Percentiles rank a stretch among this genome's conserved stretches.
Conservation (phyloP, 495 filamentous ascomycete species). For the Polyplosphaeria fusca region DNA sequence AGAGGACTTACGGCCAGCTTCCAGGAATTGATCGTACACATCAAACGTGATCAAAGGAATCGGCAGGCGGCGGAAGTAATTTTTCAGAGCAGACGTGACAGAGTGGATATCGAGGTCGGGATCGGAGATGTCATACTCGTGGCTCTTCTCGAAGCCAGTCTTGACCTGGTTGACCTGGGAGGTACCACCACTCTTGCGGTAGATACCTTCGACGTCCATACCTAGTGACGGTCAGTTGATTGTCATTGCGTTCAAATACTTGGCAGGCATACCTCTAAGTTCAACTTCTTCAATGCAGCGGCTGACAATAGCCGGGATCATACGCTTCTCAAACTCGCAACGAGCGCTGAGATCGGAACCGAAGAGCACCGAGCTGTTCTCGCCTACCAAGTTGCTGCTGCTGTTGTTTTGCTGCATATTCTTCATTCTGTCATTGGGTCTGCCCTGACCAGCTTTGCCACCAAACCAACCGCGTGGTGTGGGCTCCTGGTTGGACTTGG, state of each 20-base stretch:
- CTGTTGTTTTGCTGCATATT: conserved; percentile 25
- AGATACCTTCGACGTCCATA: conserved; percentile 98
- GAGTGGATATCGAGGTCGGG: conserved; percentile 92
- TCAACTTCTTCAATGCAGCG: conserved; percentile 98
- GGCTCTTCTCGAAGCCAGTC: conserved; percentile 81
- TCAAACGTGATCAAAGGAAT: conserved; percentile 89
- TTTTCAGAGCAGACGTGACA: conserved; percentile 92
- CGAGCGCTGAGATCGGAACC: conserved; percentile 85
- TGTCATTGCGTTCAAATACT: neutral
- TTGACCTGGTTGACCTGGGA: conserved; percentile 82
- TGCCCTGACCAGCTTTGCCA: conserved; percentile 10
- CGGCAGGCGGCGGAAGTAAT: conserved; percentile 94
- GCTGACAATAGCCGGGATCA: conserved; percentile 85
- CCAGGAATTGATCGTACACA: conserved; percentile 84
- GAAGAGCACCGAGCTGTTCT: conserved; percentile 60
- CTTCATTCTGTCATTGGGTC: conserved; percentile 24
- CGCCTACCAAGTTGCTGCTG: conserved; percentile 21
- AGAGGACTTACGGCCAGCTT: conserved; percentile 60
- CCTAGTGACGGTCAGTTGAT: conserved; percentile 51
- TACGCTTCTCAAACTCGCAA: conserved; percentile 82
- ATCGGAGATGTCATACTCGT: conserved; percentile 88
- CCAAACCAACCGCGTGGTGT: conserved; percentile 29
- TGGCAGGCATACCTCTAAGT: conserved; percentile 57
- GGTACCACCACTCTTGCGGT: conserved; percentile 92
- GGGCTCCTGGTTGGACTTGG: conserved; percentile 13